A percentile compares a stretch with the other conserved stretches of the same genome.
Evolutionary conservation across 176 grass and related monocot species (phyloP).

Genomic region (Stipa capillata): DNA sequence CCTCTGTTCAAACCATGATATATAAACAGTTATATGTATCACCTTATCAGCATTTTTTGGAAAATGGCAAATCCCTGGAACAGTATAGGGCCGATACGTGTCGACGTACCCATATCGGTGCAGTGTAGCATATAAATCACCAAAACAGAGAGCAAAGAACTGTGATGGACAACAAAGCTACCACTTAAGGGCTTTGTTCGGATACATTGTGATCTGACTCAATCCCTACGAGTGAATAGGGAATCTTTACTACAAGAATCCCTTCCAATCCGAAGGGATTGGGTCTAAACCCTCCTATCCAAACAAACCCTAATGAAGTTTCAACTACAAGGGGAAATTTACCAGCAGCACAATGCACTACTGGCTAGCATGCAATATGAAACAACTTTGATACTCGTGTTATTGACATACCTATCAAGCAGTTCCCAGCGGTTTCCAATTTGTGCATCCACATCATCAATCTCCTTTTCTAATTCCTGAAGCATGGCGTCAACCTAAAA

Average conservation of each 20-base stretch:
- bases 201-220: not conserved
- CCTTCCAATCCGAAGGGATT: not conserved
- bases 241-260: not conserved
- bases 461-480: constrained; percentile 85
- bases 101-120: not conserved
- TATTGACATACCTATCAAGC: constrained; percentile 58
- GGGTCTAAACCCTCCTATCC: not conserved
- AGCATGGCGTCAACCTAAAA: constrained; percentile 89
- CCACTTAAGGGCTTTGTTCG: not conserved
- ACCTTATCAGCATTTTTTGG: not conserved
- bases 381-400: not conserved
- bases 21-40: not conserved
- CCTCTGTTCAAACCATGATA: not conserved
- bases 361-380: constrained; percentile 1
- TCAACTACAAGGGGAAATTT: not conserved
- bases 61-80: not conserved
- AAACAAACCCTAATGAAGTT: not conserved
- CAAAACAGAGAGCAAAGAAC: not conserved
- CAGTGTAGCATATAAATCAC: constrained; percentile 17
- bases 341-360: constrained; percentile 1
- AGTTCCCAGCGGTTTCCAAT: constrained; percentile 82
- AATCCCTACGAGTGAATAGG: not conserved
- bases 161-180: not conserved
- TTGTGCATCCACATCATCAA: constrained; percentile 85
- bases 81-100: not conserved